Evolutionary conservation across 1,284 basidiomycete species (phyloP).

Genomic region (Cerrena zonata): DNA sequence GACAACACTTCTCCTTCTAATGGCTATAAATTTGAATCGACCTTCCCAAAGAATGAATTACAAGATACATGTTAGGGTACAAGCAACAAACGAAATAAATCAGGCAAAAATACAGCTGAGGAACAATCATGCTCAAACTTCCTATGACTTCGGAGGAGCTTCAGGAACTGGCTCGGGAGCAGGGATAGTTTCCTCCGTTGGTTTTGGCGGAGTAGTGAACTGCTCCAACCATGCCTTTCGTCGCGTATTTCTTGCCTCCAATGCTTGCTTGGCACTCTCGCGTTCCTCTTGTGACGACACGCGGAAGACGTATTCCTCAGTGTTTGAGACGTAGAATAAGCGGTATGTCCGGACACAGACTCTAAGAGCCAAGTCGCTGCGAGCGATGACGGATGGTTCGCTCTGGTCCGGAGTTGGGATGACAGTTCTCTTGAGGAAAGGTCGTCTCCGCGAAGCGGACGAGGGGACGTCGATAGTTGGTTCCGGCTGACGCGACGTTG

Average conservation of each 20-base stretch:
- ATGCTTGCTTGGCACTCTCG: constrained; percentile 18
- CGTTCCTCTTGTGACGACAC: constrained; percentile 31
- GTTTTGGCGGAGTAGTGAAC: constrained; percentile 8
- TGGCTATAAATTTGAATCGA: no score
- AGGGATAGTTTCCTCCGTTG: neutral
- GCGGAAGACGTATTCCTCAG: constrained; percentile 62
- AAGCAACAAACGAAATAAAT: no score
- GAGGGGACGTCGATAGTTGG: neutral
- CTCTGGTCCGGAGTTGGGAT: constrained; percentile 1
- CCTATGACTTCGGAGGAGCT: neutral
- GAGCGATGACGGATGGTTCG: constrained; percentile 2
- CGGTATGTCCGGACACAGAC: constrained; percentile 82
- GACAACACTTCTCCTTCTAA: constrained; percentile 17
- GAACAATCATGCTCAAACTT: no score
- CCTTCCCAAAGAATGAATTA: no score
- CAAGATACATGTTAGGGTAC: no score
- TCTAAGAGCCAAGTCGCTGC: constrained; percentile 70
- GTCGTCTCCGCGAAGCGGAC: neutral
- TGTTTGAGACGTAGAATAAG: constrained; percentile 74
- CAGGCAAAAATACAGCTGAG: no score
- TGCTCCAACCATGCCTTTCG: constrained; percentile 29
- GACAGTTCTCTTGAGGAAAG: neutral
- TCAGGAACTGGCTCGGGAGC: no score
- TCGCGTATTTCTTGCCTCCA: constrained; percentile 16
- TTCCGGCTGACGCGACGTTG: neutral